Evolutionary conservation across 2,329 filamentous ascomycete species (phyloP), one percentile per base, ranked within the genome.

Genomic region (Scedosporium boydii): DNA sequence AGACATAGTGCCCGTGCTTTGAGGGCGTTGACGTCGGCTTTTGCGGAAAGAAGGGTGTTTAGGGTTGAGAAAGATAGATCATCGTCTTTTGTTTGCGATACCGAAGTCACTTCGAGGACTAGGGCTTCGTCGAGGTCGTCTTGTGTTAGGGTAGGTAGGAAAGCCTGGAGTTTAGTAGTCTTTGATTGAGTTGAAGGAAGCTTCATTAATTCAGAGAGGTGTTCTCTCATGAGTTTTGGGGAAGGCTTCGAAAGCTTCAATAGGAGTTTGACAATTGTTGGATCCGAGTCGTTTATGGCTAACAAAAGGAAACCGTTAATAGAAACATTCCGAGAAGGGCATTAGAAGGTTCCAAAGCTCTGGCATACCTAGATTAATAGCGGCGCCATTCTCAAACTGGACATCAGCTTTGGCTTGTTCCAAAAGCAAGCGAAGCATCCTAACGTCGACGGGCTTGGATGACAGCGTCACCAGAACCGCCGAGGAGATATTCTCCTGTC

Each of bases 1-100:
- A 74, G 73, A 60, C 80, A 80, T 0, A 87, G 69, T 0, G 82
- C 77, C 1, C 78, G 76, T 0, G 77, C 82, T 27, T 82, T 78
- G 63, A 78, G 75, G 1, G 76, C 74, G 65, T 86, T 84, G n/a
- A 83, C 73, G 57, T 85, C 78, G 2, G 83, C 83, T 0, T 82
- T 81, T 1, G 77, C 74, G 1, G 76, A 73, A 1, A 87, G 68
- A 0, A 86, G 74, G 0, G 75, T 70, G 62, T 77, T 75, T 41
- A 85, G 63, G 0, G 79, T 76, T 2, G 77, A 72, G 4, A 81
- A 69, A 1, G 75, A 75, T 3, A 77, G 75, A 10, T 75, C 69
- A 1, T 73, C 69, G 0, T 70, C 69, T 0, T 70, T 72, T 2
- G 72, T 71, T 61, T 76, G 71, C 9, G 81, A 69, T 3, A 80